Base-by-base conservation (phyloP, 148 eudicot species). In the Talinum fruticosum region DNA sequence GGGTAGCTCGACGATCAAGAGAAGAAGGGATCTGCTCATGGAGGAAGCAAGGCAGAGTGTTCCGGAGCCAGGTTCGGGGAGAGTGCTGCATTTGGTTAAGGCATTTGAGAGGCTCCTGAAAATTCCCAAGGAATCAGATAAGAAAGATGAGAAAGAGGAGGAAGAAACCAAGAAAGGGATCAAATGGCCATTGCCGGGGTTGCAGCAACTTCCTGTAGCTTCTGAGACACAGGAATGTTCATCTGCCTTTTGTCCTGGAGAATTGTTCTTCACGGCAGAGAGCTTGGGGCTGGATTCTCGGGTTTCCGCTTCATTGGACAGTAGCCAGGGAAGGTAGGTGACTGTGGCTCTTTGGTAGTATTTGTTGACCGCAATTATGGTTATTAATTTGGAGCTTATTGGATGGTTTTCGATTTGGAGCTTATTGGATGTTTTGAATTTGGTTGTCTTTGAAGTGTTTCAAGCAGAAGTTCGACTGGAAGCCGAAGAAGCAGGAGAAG, bases 31-130 rank as follows among this genome's bases (percentile, higher is more conserved):
- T 35, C 87, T 73, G 75, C 45, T 89, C 76, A 28, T 92, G 81
- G 92, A 89, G 83, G 98, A 89, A 79, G 94, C 90, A 16, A 82
- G 90, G 45, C 74, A 80, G 29, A 82, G 84, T 71, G 85, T 89
- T 18, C 93, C 91, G 2, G 91, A 86, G 28, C 74, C 93, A 1
- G 96, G 97, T 35, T 86, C 90, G 35, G 97, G 97, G 23, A 88
- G 85, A 75, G 99, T 95, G 45, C 75, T 85, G 90, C 86, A 89
- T 87, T 81, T 95, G 78, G 96, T 95, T 13, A 82, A 91, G 86
- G 94, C 96, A 8, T 95, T 95, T 75, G 99, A 95, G 90, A 89
- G 76, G 72, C 83, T 92, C 21, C 71, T 86, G 7, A 79, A 88
- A 23, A 70, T 90, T 15, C 89, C 86, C 19, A 82, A 85, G 79